phyloP scores from a whole-genome alignment of 75 land plant species.

The Ceratopteris richardii region DNA sequence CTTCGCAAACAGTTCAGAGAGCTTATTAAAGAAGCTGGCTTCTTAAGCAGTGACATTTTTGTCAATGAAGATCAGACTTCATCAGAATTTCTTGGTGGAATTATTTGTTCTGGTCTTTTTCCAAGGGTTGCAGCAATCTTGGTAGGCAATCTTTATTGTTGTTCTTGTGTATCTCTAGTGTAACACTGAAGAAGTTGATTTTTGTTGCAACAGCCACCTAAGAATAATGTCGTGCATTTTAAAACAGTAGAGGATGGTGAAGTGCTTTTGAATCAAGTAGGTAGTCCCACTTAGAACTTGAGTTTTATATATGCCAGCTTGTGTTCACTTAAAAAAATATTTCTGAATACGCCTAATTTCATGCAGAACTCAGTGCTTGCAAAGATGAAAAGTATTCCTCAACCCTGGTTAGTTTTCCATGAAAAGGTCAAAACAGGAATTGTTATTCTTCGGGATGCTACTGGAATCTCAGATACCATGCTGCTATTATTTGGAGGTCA shows the following conservation, averaged over 20 bases:
- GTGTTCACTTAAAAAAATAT: neutral
- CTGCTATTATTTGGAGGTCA: conserved; percentile 89
- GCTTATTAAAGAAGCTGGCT: conserved; percentile 73
- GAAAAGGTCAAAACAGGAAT: conserved; percentile 88
- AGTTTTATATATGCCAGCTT: neutral
- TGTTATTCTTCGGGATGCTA: conserved; percentile 88
- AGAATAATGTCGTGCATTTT: conserved; percentile 71
- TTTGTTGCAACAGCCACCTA: conserved; percentile 37
- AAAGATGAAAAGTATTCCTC: conserved; percentile 57
- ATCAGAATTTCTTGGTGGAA: conserved; percentile 70
- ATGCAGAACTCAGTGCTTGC: conserved; percentile 87
- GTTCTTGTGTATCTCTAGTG: neutral
- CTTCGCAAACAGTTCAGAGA: conserved; percentile 75
- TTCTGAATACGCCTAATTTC: neutral
- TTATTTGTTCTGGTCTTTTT: conserved; percentile 93
- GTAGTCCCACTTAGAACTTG: neutral
- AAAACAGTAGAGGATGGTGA: conserved; percentile 98
- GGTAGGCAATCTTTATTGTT: conserved; percentile 30
- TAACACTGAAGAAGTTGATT: conserved; percentile 10
- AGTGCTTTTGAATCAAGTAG: conserved; percentile 73
- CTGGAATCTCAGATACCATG: conserved; percentile 84
- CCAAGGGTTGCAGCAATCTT: conserved; percentile 90
- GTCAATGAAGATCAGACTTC: conserved; percentile 47
- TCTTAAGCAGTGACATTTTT: conserved; percentile 45
- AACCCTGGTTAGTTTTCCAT: conserved; percentile 90